These are phyloP conservation scores for Coniochaeta sp. DNA, from an alignment of 2,329 filamentous ascomycete genomes.

Conservation along the genomic window DNA sequence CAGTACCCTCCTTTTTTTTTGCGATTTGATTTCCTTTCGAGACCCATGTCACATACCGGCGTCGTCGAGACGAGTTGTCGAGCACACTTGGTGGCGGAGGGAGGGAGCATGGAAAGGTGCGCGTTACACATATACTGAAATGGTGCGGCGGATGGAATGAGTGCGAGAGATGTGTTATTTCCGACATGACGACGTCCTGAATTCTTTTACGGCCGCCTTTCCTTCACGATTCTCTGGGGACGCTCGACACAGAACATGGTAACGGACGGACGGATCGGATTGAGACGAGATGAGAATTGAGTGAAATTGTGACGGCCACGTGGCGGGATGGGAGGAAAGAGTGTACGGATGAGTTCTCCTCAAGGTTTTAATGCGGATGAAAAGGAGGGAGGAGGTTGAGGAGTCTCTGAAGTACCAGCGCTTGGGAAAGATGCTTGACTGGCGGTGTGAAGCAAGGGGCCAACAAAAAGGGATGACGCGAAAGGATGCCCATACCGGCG, in stretches of 20 bases:
- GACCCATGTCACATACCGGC: too few relatives aligned
- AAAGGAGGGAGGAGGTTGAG: not conserved
- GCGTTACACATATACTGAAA: too few relatives aligned
- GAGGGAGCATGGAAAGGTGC: too few relatives aligned
- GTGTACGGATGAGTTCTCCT: not conserved
- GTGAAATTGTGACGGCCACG: not conserved
- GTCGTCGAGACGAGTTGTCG: too few relatives aligned
- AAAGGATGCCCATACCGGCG: not conserved
- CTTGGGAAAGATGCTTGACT: not conserved
- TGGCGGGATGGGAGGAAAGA: not conserved
- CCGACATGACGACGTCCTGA: slow-evolving; percentile 3
- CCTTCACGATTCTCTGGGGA: not conserved
- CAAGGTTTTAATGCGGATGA: slow-evolving; percentile 1
- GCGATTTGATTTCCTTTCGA: too few relatives aligned
- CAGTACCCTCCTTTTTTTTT: too few relatives aligned
- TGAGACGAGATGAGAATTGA: not conserved
- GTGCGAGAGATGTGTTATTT: too few relatives aligned
- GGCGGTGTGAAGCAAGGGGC: not conserved
- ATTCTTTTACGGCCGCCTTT: slow-evolving; percentile 3
- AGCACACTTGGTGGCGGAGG: too few relatives aligned
- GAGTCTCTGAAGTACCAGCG: not conserved
- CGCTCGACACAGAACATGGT: not conserved
- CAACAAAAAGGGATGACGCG: not conserved
- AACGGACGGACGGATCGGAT: too few relatives aligned
- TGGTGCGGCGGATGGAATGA: too few relatives aligned